Conservation (phyloP, 306 rosid genomes). For the Morella rubra region DNA sequence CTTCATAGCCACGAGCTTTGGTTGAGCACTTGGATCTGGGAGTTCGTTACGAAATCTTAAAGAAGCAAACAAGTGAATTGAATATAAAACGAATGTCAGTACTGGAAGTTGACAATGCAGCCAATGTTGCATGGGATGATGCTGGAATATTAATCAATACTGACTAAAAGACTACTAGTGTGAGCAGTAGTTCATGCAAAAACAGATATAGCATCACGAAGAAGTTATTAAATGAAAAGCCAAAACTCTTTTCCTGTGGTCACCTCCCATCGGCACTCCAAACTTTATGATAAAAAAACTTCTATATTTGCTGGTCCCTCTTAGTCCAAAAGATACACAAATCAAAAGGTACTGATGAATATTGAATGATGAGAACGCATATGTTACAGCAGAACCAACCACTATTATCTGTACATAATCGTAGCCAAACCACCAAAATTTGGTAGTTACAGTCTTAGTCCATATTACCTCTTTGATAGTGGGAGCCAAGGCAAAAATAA, state of each 20-base stretch:
- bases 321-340: neutral
- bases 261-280: neutral
- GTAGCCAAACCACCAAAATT: neutral
- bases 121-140: slow-evolving; percentile 7
- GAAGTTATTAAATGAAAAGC: neutral
- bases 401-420: neutral
- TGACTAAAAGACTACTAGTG: neutral
- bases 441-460: neutral
- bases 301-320: neutral
- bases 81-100: slow-evolving; percentile 32
- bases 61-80: slow-evolving; percentile 19
- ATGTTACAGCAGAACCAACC: neutral
- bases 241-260: neutral
- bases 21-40: slow-evolving; percentile 98
- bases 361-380: neutral
- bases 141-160: neutral
- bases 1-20: slow-evolving; percentile 87
- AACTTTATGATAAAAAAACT: neutral
- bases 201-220: neutral
- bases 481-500: neutral
- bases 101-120: slow-evolving; percentile 16
- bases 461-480: neutral
- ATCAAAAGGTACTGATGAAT: neutral
- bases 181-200: neutral
- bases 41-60: slow-evolving; percentile 93